Conservation (phyloP, 108 stramenopile genomes). For the Cyclostephanos tholiformis region DNA sequence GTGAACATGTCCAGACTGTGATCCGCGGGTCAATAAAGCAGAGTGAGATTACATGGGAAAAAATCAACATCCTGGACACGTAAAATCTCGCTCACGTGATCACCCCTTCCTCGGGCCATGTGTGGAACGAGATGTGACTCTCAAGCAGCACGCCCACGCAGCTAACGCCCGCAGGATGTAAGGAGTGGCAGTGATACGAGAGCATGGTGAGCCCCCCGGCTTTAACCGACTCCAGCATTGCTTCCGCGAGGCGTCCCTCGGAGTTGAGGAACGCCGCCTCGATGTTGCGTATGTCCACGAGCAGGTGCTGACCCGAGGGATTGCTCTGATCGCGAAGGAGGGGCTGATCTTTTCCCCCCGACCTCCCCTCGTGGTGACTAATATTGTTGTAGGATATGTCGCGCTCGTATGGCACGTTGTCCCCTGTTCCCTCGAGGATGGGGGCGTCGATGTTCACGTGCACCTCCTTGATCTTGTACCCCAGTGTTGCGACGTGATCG, state of each 20-base stretch:
- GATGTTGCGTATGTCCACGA: conserved; percentile 79
- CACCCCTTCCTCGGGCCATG: conserved; percentile 90
- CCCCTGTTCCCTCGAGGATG: conserved; percentile 42
- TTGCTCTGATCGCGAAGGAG: conserved; percentile 38
- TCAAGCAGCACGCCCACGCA: conserved; percentile 88
- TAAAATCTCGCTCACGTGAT: too few relatives aligned
- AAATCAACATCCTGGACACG: too few relatives aligned
- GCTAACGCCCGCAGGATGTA: conserved; percentile 77
- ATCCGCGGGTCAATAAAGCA: too few relatives aligned
- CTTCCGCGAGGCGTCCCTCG: conserved; percentile 63
- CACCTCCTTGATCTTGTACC: conserved; percentile 45
- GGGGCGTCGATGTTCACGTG: conserved; percentile 48
- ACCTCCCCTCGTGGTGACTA: neutral
- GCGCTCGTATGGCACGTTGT: conserved; percentile 16
- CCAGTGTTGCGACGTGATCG: conserved; percentile 41
- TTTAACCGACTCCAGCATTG: conserved; percentile 72
- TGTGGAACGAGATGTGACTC: conserved; percentile 84
- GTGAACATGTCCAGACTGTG: conserved; percentile 87
- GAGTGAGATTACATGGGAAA: too few relatives aligned
- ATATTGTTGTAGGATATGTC: conserved; percentile 22
- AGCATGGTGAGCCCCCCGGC: conserved; percentile 75
- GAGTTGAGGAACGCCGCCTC: conserved; percentile 78
- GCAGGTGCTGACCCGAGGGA: conserved; percentile 79
- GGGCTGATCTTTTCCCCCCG: neutral
- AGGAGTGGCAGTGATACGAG: conserved; percentile 85